phyloP scores from a whole-genome alignment of 495 filamentous ascomycete species.

The Talaromyces ruber region DNA sequence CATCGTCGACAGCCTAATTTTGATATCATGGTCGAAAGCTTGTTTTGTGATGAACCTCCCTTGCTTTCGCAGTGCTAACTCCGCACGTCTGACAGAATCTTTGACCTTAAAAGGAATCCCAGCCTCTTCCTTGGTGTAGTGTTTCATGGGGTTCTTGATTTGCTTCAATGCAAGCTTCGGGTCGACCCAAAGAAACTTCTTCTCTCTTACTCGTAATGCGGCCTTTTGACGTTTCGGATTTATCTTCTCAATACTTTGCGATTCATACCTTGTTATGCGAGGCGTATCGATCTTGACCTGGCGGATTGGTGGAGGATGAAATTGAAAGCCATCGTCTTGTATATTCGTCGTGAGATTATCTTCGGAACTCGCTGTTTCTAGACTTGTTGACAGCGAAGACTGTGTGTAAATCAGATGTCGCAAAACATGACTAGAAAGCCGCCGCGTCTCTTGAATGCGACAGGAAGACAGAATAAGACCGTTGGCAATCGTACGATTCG shows the following conservation, averaged over 20 bases:
- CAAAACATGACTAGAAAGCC: not conserved
- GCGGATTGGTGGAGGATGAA: not conserved
- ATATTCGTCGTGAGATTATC: not conserved
- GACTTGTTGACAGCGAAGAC: not conserved
- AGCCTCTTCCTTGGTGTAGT: not conserved
- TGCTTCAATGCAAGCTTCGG: not conserved
- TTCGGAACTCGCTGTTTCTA: not conserved
- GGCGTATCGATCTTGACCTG: not conserved
- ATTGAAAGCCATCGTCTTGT: not conserved
- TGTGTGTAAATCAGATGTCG: not conserved
- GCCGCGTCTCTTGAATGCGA: not conserved
- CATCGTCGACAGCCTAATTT: conserved; percentile 15
- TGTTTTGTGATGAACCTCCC: conserved; percentile 12
- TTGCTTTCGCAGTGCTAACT: conserved; percentile 11
- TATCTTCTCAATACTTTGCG: not conserved
- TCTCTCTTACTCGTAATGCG: not conserved
- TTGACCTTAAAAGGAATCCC: not conserved
- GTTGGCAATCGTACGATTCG: not conserved
- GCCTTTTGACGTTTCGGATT: not conserved
- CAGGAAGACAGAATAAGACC: not conserved
- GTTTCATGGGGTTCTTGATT: not conserved
- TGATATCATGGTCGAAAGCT: conserved; percentile 12
- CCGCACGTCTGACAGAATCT: conserved; percentile 9
- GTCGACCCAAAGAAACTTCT: not conserved
- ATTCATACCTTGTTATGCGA: not conserved